Conservation (phyloP, 2,329 filamentous ascomycete genomes). For the Escovopsis sp. region DNA sequence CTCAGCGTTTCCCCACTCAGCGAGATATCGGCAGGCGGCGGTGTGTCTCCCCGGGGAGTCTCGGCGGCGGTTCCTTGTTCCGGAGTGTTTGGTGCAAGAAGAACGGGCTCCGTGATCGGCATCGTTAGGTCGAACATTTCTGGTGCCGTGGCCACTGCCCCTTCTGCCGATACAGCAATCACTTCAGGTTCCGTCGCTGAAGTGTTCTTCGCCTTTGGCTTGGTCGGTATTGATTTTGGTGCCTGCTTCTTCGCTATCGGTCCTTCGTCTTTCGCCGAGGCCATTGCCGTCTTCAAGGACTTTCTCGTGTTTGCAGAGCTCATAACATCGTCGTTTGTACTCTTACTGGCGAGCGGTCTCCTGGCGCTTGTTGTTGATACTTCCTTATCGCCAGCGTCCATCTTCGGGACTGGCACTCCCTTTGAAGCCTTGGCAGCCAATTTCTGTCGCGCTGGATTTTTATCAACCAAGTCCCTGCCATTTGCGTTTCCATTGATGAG, state of each 20-base stretch:
- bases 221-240: conserved; percentile 14
- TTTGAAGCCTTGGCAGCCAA: conserved; percentile 29
- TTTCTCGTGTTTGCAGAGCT: conserved; percentile 40
- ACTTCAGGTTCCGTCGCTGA: conserved; percentile 7
- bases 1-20: conserved; percentile 42
- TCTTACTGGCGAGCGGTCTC: conserved; percentile 41
- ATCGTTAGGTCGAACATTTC: conserved; percentile 11
- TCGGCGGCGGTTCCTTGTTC: conserved; percentile 24
- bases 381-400: conserved; percentile 23
- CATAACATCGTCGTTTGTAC: conserved; percentile 40
- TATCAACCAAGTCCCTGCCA: conserved; percentile 11
- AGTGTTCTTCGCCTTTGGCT: conserved; percentile 14
- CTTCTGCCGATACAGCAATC: conserved; percentile 6
- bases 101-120: conserved; percentile 23
- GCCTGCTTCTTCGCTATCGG: conserved; percentile 25
- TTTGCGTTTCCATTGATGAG: conserved; percentile 16
- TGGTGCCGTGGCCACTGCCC: conserved; percentile 7
- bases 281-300: conserved; percentile 19
- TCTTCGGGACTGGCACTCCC: conserved; percentile 27
- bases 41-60: conserved; percentile 34
- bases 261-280: conserved; percentile 20
- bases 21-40: conserved; percentile 44
- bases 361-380: conserved; percentile 20
- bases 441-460: conserved; percentile 20
- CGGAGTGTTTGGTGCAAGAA: conserved; percentile 35